Base-by-base conservation (phyloP, 2,329 filamentous ascomycete species). In the Diaporthe longicolla region DNA sequence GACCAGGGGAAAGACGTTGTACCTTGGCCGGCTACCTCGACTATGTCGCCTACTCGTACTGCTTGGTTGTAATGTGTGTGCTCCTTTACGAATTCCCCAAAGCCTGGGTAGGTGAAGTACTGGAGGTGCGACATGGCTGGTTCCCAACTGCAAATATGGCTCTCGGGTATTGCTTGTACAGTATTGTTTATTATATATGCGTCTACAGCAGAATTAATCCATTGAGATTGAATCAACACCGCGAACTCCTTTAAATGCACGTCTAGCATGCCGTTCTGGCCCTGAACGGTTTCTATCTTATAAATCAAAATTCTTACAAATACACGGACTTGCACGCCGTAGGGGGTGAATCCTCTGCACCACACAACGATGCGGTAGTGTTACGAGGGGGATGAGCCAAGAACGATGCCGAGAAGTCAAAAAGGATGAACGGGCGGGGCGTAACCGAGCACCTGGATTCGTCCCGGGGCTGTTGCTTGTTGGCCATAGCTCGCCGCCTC, bases 1-100 rank as follows among this genome's bases (percentile, higher is more conserved):
- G 57, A 7, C n/a, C n/a, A 10, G 11, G 8, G 37, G 15, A 24
- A 24, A 15, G 8, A 13, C 1, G 1, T 24, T 8, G 19, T 66
- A 35, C 61, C 61, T 66, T 37, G 61, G 10, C 59, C 59, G 43
- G 59, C 59, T 24, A 63, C 59, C 24, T 63, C 59, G 24, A 63
- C 13, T 3, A 63, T 5, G 8, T 50, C 43, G 48, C 61, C 61
- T 17, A 65, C 61, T n/a, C 61, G 61, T 19, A 66, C 61, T 26
- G 63, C 63, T 66, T 66, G 45, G 32, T 37, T 66, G n/a, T 66
- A 66, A 17, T 66, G n/a, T 10, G 63, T 66, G 45, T 66, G 29
- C 45, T 52, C 61, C 45, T 37, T 52, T 24, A 66, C 61, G 15
- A 66, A 66, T n/a, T 52, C 61, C 11, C 61, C 63, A 32, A 66